Evolutionary conservation across 345 rosid species (phyloP).

Genomic region (Adansonia digitata): DNA sequence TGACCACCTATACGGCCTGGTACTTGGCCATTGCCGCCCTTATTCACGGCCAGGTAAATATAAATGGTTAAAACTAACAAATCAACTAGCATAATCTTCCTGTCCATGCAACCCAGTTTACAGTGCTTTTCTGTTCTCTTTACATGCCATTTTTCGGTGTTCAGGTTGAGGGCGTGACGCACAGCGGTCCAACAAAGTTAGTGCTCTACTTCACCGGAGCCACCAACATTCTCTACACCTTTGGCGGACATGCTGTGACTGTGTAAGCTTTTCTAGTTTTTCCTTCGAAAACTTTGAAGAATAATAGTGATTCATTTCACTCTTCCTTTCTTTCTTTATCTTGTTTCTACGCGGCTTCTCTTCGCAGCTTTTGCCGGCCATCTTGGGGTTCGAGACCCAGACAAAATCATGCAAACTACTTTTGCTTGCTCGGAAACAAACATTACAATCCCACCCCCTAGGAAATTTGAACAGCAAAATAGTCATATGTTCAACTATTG

Average conservation of each 20-base stretch:
- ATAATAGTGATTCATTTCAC: background rate
- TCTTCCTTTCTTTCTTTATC: background rate
- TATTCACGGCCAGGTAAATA: constrained; percentile 70
- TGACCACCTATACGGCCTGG: constrained; percentile 99
- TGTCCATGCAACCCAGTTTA: background rate
- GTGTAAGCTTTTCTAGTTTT: constrained; percentile 52
- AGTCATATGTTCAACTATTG: background rate
- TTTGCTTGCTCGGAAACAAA: constrained; percentile 17
- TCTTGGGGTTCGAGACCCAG: constrained; percentile 41
- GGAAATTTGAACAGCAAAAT: constrained; percentile 22
- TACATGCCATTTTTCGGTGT: background rate
- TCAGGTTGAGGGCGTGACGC: constrained; percentile 62
- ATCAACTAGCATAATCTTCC: background rate
- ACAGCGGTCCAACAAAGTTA: constrained; percentile 68
- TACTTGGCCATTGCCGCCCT: constrained; percentile 78
- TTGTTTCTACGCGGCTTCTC: constrained; percentile 66
- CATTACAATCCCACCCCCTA: background rate
- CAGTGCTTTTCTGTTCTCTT: background rate
- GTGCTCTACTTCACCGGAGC: constrained; percentile 99
- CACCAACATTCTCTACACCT: constrained; percentile 93
- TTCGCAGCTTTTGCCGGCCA: constrained; percentile 86
- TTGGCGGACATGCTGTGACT: constrained; percentile 99
- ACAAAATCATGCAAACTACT: constrained; percentile 35
- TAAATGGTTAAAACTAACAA: background rate
- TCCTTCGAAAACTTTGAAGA: background rate